A percentile compares a stretch with the other conserved stretches of the same genome.
phyloP scores from a whole-genome alignment of 495 filamentous ascomycete species.

The Tetracladium setigerum region DNA sequence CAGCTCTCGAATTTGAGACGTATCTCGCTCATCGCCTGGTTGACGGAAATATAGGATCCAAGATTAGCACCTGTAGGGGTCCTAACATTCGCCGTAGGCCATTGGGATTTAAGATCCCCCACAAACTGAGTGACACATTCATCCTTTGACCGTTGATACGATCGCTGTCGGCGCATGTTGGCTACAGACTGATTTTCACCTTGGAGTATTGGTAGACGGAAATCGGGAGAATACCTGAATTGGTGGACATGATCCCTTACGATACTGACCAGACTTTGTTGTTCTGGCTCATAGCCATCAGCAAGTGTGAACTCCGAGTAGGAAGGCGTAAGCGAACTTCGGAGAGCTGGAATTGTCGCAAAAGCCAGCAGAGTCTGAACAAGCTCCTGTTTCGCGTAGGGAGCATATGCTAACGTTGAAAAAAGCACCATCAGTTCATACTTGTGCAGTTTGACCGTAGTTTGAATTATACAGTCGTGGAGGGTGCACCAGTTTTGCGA shows the following conservation, averaged over 20 bases:
- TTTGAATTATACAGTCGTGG: conserved; percentile 22
- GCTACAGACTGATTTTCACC: too few species aligned
- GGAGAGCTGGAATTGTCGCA: conserved; percentile 18
- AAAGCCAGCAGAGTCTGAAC: conserved; percentile 30
- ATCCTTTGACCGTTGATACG: too few species aligned
- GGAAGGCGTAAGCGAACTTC: not conserved
- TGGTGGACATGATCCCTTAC: not conserved
- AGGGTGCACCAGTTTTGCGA: conserved; percentile 27
- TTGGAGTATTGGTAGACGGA: not conserved
- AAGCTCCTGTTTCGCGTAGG: conserved; percentile 20
- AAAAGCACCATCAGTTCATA: conserved; percentile 38
- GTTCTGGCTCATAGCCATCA: too few species aligned
- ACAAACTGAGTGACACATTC: conserved; percentile 6
- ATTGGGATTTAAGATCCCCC: conserved; percentile 17
- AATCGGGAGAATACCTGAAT: conserved; percentile 3
- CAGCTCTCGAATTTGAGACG: conserved; percentile 20
- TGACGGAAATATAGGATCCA: conserved; percentile 1
- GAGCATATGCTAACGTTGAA: conserved; percentile 27
- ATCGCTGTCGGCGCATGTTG: too few species aligned
- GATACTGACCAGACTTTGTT: not conserved
- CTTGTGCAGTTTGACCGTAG: conserved; percentile 11
- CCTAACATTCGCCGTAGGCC: conserved; percentile 20
- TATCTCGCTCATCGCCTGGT: conserved; percentile 14
- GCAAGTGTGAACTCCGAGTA: not conserved
- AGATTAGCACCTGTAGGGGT: too few species aligned